These are phyloP conservation scores for Erucastrum elatum DNA, from an alignment of 345 rosid genomes.

Conservation along the genomic window DNA sequence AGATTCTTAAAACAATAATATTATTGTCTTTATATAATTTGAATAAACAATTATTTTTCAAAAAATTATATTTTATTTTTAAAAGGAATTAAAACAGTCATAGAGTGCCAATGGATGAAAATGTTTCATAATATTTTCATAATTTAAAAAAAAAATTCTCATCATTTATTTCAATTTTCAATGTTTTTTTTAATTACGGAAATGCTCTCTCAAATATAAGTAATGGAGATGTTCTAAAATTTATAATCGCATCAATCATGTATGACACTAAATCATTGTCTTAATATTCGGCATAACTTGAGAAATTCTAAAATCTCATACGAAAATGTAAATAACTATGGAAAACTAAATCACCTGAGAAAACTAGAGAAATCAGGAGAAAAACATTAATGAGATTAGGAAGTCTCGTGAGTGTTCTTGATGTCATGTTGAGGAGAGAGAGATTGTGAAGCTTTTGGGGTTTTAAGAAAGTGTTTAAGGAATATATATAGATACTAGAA, in stretches of 20 bases:
- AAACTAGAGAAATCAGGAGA: constrained; percentile 42
- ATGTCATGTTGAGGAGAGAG: constrained; percentile 39
- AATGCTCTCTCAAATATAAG: neutral
- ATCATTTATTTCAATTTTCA: neutral
- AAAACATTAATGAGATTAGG: constrained; percentile 37
- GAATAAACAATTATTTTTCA: neutral
- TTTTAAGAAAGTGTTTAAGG: constrained; percentile 31
- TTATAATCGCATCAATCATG: neutral
- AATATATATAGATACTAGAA: constrained; percentile 31
- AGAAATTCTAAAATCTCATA: neutral
- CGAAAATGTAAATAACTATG: neutral
- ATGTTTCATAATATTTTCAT: neutral
- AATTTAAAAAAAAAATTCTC: neutral
- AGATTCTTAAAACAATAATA: neutral
- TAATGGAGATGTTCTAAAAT: neutral
- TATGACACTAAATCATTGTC: neutral
- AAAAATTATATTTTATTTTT: neutral
- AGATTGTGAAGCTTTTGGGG: constrained; percentile 31
- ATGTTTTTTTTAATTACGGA: neutral
- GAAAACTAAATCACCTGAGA: constrained; percentile 46
- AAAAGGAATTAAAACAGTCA: neutral
- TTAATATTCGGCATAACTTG: neutral
- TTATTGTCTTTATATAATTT: neutral
- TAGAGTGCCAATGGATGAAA: neutral
- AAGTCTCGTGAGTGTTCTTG: constrained; percentile 38